Base-by-base conservation (phyloP, 2,329 filamentous ascomycete species). In the Arthrinium puccinioides region DNA sequence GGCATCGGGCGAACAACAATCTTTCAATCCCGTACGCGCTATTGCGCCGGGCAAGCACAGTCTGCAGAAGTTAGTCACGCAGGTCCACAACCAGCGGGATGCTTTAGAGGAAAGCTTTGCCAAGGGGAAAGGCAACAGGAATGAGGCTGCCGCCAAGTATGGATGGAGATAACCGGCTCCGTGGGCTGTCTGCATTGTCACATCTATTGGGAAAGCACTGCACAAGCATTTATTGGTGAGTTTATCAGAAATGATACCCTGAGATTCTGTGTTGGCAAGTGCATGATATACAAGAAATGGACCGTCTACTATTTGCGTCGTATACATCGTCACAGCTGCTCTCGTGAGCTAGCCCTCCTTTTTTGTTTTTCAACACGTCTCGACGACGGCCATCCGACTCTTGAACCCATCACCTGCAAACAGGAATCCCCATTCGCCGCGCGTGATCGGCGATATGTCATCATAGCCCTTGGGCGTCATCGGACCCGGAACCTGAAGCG, bases 41-140 rank as follows among this genome's bases (percentile, higher is more conserved):
- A 83, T 95, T 55, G 81, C 86, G 18, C 84, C 88, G 4, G 86
- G 87, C 42, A 96, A 96, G 66, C 88, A 96, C 63, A 94, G 76
- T 52, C 69, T 97, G 58, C 81, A 82, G 54, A 88, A 95, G 65
- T 70, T 97, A 50, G 84, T 97, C 47, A 87, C 79, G 60, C 84
- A 84, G 43, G 89, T 86, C 19, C 79, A 79, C 48, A 85, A 72
- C 44, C 88, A 97, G 62, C 80, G 81, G 55, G 87, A 94, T 9
- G 88, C 87, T 3, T 65, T 96, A 47, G 88, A 96, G 62, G 90
- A 97, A 54, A 89, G 86, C 56, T 96, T 95, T 66, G 87, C 87
- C 15, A 70, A 81, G 48, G 86, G 87, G 6, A 81, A 76, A 64
- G 76, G 74, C 50, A 92, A 89, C 53, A 81, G 86, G 59, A 82